Base-by-base conservation (phyloP, 1,284 basidiomycete genomes). In the Leccinum holopus region DNA sequence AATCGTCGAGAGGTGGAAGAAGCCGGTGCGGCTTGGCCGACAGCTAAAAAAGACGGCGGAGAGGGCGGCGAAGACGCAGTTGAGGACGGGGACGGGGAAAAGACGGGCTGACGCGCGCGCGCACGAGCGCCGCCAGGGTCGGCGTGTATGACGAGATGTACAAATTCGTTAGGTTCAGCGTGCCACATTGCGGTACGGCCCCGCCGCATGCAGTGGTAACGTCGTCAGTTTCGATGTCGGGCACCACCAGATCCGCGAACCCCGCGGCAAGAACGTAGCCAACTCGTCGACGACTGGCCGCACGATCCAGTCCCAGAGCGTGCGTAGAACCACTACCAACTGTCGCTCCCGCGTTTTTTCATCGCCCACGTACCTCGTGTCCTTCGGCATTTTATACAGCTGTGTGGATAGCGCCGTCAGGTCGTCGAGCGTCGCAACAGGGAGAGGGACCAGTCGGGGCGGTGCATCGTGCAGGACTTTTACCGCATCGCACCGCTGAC, bases 241-340 rank as follows among this genome's bases (percentile, higher is more conserved):
- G 59, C 79, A 82, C 80, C 80, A 82, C 78, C 80, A 81, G 21
- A 82, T 75, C 9, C 75, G 75, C 11, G 77, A 68, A 28, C 72
- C 65, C n/a, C 67, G 62, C 2, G 64, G 64, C 16, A 74, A 51
- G 5, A 71, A 57, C 5, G 57, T 35, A 4, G 52, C n/a, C 1
- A 79, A 66, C 18, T 66, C 66, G n/a, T 68, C 69, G 1, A 70
- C 68, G 16, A 79, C 62, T 2, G 75, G 76, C 10, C 44, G 2
- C 4, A 74, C 73, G 37, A 80, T 57, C 5, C 62, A 55, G 25
- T 72, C 67, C 78, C 78, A 79, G 11, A 80, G 66, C 3, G 54
- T 60, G 16, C 72, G 62, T 21, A 80, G 59, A 4, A 70, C 63
- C 3, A 61, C 56, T 8, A 30, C 59, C n/a, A 71, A 57, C 57